These are phyloP conservation scores for Exophiala phaeomuriformis DNA, from an alignment of 2,329 filamentous ascomycete genomes.

Conservation along the genomic window DNA sequence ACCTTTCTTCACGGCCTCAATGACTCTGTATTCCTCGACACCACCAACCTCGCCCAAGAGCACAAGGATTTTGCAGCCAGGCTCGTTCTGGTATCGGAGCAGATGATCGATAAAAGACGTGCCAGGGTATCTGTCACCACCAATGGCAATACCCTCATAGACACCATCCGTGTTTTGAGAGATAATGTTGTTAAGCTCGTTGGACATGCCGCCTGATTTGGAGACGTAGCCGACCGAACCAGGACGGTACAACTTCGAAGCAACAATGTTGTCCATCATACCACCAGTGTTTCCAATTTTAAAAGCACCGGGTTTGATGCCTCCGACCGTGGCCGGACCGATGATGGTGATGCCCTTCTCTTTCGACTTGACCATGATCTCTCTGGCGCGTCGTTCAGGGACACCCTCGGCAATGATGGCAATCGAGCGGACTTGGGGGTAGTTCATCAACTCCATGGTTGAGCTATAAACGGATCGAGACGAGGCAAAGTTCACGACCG, in stretches of 20 bases:
- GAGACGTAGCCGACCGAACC: conserved; percentile 98
- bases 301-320: conserved; percentile 98
- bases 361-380: conserved; percentile 92
- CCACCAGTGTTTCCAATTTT: conserved; percentile 99
- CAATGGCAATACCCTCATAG: conserved; percentile 97
- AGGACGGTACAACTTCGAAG: conserved; percentile 99
- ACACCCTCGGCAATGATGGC: conserved; percentile 99
- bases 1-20: conserved; percentile 92
- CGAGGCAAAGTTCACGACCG: conserved; percentile 98
- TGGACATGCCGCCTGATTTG: conserved; percentile 99
- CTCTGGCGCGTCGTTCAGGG: conserved; percentile 92
- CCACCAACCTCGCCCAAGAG: conserved; percentile 97
- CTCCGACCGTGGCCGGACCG: conserved; percentile 94
- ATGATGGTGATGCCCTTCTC: conserved; percentile 99
- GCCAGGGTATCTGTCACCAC: conserved; percentile 96
- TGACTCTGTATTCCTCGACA: conserved; percentile 99
- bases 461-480: conserved; percentile 98
- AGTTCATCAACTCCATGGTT: conserved; percentile 97
- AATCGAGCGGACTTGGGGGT: conserved; percentile 94
- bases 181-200: conserved; percentile 99
- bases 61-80: conserved; percentile 94
- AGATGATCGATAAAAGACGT: conserved; percentile 99
- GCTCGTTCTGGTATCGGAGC: conserved; percentile 91
- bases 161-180: conserved; percentile 94
- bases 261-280: conserved; percentile 99